Evolutionary conservation across 495 filamentous ascomycete genomes (phyloP).

Genomic region (Aspergillus bridgeri): DNA sequence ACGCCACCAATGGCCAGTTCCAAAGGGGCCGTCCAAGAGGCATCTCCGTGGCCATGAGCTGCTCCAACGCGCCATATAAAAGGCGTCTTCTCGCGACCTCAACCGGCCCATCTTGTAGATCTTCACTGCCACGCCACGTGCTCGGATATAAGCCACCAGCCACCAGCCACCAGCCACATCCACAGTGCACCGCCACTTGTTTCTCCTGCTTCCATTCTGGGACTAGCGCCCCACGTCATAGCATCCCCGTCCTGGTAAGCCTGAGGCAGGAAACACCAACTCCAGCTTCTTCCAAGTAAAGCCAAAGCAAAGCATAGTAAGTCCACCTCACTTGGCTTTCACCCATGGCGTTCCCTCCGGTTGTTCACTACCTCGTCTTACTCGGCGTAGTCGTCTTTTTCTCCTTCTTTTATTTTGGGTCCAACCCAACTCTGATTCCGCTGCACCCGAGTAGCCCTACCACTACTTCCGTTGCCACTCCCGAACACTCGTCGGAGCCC

Average conservation of each 20-base stretch:
- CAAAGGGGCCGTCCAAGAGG: background rate
- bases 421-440: conserved; percentile 10
- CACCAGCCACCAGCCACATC: background rate
- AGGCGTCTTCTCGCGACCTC: background rate
- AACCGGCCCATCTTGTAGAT: background rate
- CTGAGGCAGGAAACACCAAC: background rate
- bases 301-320: background rate
- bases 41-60: background rate
- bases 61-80: background rate
- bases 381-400: conserved; percentile 16
- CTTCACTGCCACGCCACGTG: background rate
- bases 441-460: conserved; percentile 6
- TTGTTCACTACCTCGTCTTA: conserved; percentile 6
- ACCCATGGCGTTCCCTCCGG: conserved; percentile 11
- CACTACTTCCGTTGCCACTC: background rate
- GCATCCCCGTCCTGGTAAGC: background rate
- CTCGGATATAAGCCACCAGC: background rate
- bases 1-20: conserved; percentile 2
- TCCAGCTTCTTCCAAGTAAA: background rate
- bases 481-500: conserved; percentile 16
- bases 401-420: conserved; percentile 22
- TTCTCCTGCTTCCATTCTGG: background rate
- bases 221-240: background rate
- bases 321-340: background rate
- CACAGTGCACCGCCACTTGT: background rate